Evolutionary conservation across 768 basidiomycete genomes (phyloP).

Genomic region (Lepiota brunneoincarnata): DNA sequence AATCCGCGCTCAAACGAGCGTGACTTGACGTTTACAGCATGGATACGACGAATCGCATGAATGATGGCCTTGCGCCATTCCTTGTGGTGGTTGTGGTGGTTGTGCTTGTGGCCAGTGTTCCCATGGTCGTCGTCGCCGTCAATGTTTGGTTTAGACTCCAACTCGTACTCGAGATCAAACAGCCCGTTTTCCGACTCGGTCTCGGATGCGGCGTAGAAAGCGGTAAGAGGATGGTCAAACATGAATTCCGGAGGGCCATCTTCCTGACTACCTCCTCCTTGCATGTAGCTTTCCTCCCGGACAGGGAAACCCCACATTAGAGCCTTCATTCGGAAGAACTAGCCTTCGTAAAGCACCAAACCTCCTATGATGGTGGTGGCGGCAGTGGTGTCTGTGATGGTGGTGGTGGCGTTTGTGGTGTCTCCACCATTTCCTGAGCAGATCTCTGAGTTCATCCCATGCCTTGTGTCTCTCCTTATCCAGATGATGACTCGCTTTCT

Average conservation of each 20-base stretch:
- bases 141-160: neutral
- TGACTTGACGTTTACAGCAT: conserved; percentile 56
- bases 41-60: conserved; percentile 52
- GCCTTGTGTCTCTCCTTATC: conserved; percentile 56
- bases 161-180: neutral
- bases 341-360: neutral
- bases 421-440: conserved; percentile 31
- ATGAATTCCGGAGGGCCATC: conserved; percentile 60
- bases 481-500: conserved; percentile 46
- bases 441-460: conserved; percentile 43
- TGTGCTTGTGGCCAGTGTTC: neutral
- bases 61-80: conserved; percentile 29
- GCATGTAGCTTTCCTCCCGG: too few relatives aligned
- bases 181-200: neutral
- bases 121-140: neutral
- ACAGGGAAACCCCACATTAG: neutral
- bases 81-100: conserved; percentile 11
- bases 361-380: conserved; percentile 1
- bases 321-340: neutral
- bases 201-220: too few relatives aligned
- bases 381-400: neutral
- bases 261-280: conserved; percentile 68
- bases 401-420: conserved; percentile 14
- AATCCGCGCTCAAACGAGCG: conserved; percentile 69
- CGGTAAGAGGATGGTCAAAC: conserved; percentile 32